These are phyloP conservation scores for Babjeviella inositovora DNA, from an alignment of 805 yeast species.

Conservation along the genomic window DNA sequence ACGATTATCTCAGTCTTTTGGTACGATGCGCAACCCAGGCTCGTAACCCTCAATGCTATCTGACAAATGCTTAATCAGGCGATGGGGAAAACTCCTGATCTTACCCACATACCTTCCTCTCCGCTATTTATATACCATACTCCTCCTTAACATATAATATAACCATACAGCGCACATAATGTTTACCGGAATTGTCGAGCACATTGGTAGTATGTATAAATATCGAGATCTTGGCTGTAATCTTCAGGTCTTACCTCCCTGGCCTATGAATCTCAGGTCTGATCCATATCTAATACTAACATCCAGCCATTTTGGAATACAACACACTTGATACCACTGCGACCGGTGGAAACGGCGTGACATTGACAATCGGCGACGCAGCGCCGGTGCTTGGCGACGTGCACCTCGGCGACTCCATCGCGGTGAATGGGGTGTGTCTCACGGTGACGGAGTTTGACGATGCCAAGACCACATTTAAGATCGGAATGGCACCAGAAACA, in stretches of 20 bases:
- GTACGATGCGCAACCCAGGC: too few species aligned
- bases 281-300: constrained; percentile 8
- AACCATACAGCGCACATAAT: constrained; percentile 15
- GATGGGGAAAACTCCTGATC: too few species aligned
- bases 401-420: constrained; percentile 87
- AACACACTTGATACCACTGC: constrained; percentile 24
- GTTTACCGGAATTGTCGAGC: constrained; percentile 94
- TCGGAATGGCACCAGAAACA: constrained; percentile 90
- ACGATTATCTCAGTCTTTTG: too few species aligned
- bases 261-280: constrained; percentile 6
- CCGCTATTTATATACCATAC: too few species aligned
- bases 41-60: too few species aligned
- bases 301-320: constrained; percentile 24
- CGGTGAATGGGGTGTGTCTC: constrained; percentile 79
- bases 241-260: background rate
- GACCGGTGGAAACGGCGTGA: constrained; percentile 61
- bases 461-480: constrained; percentile 43
- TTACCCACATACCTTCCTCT: too few species aligned
- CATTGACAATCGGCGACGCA: constrained; percentile 52
- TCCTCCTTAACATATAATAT: too few species aligned
- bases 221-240: constrained; percentile 2
- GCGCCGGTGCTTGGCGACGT: constrained; percentile 55
- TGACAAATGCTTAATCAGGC: too few species aligned
- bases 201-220: constrained; percentile 37
- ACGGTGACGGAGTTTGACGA: constrained; percentile 74